phyloP scores from a whole-genome alignment of 306 rosid species.

The Lithocarpus polystachyus region DNA sequence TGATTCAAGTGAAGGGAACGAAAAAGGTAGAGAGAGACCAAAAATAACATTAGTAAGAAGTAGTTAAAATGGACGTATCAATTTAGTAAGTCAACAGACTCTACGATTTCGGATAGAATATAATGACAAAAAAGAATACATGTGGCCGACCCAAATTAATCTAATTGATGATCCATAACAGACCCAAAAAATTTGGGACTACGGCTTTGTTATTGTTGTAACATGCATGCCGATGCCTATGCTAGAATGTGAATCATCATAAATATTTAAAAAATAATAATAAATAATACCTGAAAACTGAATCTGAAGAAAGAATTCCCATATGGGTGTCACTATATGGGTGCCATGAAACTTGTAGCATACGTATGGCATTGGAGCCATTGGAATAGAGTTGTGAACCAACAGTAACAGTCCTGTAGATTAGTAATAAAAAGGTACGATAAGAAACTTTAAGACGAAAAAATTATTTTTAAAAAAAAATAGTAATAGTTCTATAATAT shows the following conservation, averaged over 20 bases:
- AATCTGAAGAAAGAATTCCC: slow-evolving; percentile 92
- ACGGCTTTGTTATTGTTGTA: no score
- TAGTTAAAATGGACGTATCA: no score
- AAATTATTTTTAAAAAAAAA: neutral
- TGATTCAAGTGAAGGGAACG: no score
- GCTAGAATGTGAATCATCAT: neutral
- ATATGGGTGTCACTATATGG: slow-evolving; percentile 77
- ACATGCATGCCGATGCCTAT: neutral
- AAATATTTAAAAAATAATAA: neutral
- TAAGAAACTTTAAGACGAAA: neutral
- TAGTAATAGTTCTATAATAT: slow-evolving; percentile 1
- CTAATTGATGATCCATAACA: no score
- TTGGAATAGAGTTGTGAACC: slow-evolving; percentile 56
- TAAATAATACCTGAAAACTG: slow-evolving; percentile 74
- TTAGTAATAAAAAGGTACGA: slow-evolving; percentile 3
- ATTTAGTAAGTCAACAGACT: no score
- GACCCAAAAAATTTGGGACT: no score
- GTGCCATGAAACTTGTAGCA: slow-evolving; percentile 79
- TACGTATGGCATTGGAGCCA: slow-evolving; percentile 49
- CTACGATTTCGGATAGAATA: no score
- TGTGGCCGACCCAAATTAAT: no score
- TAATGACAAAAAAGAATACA: no score
- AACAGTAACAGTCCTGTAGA: slow-evolving; percentile 62
- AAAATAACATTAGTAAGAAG: no score
- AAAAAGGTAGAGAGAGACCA: no score